phyloP scores from a whole-genome alignment of 352 stramenopile genomes.

The Plasmopara muralis region DNA sequence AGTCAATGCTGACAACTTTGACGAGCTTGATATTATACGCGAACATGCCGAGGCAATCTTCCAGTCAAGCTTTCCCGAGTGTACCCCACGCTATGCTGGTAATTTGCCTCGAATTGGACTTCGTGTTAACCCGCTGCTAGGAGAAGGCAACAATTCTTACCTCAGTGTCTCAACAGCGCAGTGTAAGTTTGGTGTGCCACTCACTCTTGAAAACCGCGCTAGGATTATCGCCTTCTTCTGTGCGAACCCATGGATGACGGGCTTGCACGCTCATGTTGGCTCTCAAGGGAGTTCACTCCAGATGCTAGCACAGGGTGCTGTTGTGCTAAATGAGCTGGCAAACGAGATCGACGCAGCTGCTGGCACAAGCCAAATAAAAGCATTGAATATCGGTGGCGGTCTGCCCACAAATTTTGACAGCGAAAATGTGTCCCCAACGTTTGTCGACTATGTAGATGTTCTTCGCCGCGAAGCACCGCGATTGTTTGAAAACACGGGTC shows the following conservation, averaged over 20 bases:
- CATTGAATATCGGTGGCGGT: slow-evolving; percentile 90
- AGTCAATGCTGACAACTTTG: slow-evolving; percentile 89
- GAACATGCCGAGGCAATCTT: slow-evolving; percentile 85
- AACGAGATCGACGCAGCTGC: slow-evolving; percentile 73
- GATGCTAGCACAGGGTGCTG: slow-evolving; percentile 76
- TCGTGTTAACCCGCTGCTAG: slow-evolving; percentile 89
- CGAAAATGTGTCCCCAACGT: slow-evolving; percentile 61
- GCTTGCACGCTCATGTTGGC: slow-evolving; percentile 84
- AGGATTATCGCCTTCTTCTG: slow-evolving; percentile 67
- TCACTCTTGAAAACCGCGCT: slow-evolving; percentile 46
- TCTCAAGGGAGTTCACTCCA: slow-evolving; percentile 80
- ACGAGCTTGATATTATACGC: slow-evolving; percentile 82
- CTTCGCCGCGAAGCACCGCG: slow-evolving; percentile 61
- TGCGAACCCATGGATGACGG: slow-evolving; percentile 84
- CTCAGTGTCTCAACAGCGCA: slow-evolving; percentile 84
- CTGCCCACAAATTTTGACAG: slow-evolving; percentile 86
- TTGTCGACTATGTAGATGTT: slow-evolving; percentile 74
- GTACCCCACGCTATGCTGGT: slow-evolving; percentile 45
- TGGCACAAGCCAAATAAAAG: slow-evolving; percentile 62
- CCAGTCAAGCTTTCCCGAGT: slow-evolving; percentile 67
- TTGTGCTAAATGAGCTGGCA: slow-evolving; percentile 67
- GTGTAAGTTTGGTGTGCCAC: slow-evolving; percentile 89
- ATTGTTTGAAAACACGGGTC: slow-evolving; percentile 72
- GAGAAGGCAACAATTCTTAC: slow-evolving; percentile 75
- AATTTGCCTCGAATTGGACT: slow-evolving; percentile 81